Percentiles rank a stretch among this genome's conserved stretches.
These are phyloP conservation scores for Mycena sanguinolenta DNA, from an alignment of 768 basidiomycete species.

Conservation along the genomic window DNA sequence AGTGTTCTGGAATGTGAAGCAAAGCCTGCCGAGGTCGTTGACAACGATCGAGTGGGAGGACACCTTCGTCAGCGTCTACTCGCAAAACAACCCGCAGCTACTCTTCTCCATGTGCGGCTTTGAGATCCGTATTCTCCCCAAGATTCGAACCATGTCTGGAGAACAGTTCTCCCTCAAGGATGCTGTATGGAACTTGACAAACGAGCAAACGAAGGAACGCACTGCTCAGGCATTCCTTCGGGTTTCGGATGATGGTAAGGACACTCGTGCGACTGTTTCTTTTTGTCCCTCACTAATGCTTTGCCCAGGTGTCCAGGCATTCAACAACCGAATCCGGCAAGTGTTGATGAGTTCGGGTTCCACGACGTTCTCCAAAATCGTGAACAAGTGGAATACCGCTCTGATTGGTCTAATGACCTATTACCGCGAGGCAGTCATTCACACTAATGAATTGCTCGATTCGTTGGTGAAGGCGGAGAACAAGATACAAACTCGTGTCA, in stretches of 20 bases:
- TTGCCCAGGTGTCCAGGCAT: conserved; percentile 85
- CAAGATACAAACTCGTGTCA: conserved; percentile 99
- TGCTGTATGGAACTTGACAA: conserved; percentile 96
- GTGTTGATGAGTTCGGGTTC: conserved; percentile 99
- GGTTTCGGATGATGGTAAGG: conserved; percentile 91
- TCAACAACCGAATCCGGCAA: conserved; percentile 97
- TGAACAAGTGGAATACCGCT: conserved; percentile 98
- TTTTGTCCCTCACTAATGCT: conserved; percentile 6
- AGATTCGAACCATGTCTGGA: conserved; percentile 94
- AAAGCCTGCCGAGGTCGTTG: conserved; percentile 92
- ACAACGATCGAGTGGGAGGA: conserved; percentile 99
- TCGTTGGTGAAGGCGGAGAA: conserved; percentile 98
- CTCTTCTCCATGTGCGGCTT: conserved; percentile 99
- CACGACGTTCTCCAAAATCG: conserved; percentile 98
- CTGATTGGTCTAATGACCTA: conserved; percentile 98
- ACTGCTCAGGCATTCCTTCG: conserved; percentile 98
- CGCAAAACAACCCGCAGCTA: conserved; percentile 96
- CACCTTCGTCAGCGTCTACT: conserved; percentile 96
- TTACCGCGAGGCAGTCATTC: conserved; percentile 97
- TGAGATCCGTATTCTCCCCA: conserved; percentile 96
- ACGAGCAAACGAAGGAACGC: conserved; percentile 97
- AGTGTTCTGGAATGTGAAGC: conserved; percentile 99
- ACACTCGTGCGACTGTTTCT: neutral
- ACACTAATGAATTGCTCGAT: conserved; percentile 96
- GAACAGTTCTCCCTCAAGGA: conserved; percentile 98